These are phyloP conservation scores for Pulicaria dysenterica DNA, from an alignment of 129 eudicot genomes.

Conservation along the genomic window DNA sequence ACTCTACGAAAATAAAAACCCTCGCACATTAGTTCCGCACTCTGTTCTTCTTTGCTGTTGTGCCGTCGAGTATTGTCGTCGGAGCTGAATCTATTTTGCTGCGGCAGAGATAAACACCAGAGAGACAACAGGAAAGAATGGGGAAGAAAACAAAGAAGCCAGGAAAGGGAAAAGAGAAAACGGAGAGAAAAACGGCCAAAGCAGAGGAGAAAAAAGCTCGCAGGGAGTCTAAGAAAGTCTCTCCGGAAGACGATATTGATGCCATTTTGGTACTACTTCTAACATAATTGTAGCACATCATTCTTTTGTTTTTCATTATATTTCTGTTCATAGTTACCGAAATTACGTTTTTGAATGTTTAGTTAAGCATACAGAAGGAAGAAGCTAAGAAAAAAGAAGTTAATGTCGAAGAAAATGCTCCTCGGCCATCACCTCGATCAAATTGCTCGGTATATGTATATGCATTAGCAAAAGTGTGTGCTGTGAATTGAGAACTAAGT, in stretches of 20 bases:
- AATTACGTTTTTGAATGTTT: constrained; percentile 17
- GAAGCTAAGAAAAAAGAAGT: constrained; percentile 98
- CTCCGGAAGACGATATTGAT: constrained; percentile 97
- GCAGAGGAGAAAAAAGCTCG: constrained; percentile 89
- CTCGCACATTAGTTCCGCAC: constrained; percentile 15
- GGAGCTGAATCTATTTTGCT: constrained; percentile 15
- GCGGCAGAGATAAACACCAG: background rate
- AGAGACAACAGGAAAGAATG: constrained; percentile 38
- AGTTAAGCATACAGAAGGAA: constrained; percentile 92
- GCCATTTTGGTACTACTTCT: constrained; percentile 69
- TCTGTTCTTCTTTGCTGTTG: constrained; percentile 10
- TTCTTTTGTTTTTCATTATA: background rate
- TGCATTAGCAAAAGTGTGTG: background rate
- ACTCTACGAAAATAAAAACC: constrained; percentile 10
- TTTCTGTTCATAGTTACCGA: background rate
- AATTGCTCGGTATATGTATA: constrained; percentile 78
- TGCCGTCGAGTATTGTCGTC: constrained; percentile 24
- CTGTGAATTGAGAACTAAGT: background rate
- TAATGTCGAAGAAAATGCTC: constrained; percentile 75
- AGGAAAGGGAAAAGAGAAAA: constrained; percentile 96
- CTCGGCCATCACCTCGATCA: constrained; percentile 87
- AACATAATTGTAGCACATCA: background rate
- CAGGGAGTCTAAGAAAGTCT: constrained; percentile 77
- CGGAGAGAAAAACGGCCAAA: constrained; percentile 86
- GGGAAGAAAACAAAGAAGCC: constrained; percentile 96